Conservation (phyloP, 78 protist genomes). For the Polysphondylium violaceum region DNA sequence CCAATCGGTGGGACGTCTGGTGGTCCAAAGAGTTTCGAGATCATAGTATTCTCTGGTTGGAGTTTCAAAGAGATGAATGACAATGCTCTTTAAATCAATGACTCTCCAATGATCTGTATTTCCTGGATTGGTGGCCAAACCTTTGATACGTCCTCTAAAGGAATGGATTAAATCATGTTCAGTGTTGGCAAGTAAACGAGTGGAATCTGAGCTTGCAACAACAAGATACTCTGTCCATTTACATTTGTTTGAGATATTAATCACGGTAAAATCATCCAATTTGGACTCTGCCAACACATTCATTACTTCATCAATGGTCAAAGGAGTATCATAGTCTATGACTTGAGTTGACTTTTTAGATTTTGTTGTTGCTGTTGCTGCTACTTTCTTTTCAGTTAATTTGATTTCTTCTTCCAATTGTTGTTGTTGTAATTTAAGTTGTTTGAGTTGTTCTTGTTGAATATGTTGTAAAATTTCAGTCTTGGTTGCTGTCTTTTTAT, state of each 20-base stretch:
- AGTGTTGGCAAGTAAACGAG: conserved; percentile 25
- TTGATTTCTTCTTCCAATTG: not conserved
- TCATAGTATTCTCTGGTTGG: conserved; percentile 55
- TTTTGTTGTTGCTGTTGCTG: not conserved
- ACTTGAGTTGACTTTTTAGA: not conserved
- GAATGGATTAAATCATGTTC: conserved; percentile 23
- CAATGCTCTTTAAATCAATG: conserved; percentile 9
- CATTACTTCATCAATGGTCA: conserved; percentile 25
- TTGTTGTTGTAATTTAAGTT: not conserved
- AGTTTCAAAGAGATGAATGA: conserved; percentile 65
- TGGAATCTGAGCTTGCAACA: conserved; percentile 64
- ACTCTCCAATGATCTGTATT: conserved; percentile 52
- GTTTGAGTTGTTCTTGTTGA: not conserved
- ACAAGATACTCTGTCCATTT: conserved; percentile 33
- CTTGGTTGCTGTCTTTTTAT: not conserved
- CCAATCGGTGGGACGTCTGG: conserved; percentile 27
- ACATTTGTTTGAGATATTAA: conserved; percentile 45
- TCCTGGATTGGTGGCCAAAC: not conserved
- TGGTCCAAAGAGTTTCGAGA: conserved; percentile 65
- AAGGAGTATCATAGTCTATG: not conserved
- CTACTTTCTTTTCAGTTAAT: not conserved
- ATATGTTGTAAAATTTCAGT: not conserved
- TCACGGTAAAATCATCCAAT: conserved; percentile 54
- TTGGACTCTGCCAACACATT: conserved; percentile 39
- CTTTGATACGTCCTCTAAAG: conserved; percentile 14